phyloP scores from a whole-genome alignment of 2,329 filamentous ascomycete genomes.

The Allantophomopsis lycopodina region DNA sequence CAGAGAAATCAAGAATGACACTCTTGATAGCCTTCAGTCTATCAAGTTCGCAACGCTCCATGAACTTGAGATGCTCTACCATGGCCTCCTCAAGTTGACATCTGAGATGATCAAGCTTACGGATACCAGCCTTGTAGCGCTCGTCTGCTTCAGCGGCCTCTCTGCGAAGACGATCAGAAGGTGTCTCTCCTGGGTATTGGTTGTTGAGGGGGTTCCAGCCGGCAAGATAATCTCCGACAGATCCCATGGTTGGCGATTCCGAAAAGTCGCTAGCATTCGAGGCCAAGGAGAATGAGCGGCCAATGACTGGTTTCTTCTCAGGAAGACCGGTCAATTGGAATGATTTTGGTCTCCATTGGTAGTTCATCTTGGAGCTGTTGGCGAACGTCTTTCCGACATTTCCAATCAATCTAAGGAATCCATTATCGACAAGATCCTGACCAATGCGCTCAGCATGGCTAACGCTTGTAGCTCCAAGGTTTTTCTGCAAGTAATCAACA shows the following conservation, averaged over 20 bases:
- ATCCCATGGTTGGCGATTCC: constrained; percentile 73
- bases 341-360: constrained; percentile 89
- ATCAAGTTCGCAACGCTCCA: constrained; percentile 94
- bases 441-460: constrained; percentile 90
- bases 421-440: constrained; percentile 77
- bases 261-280: constrained; percentile 40
- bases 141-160: constrained; percentile 88
- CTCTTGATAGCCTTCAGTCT: constrained; percentile 96
- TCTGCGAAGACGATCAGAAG: constrained; percentile 69
- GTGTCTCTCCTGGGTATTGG: constrained; percentile 84
- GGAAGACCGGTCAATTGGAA: constrained; percentile 81
- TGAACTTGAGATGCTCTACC: constrained; percentile 81
- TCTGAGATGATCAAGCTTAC: constrained; percentile 76
- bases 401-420: constrained; percentile 80
- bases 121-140: constrained; percentile 77
- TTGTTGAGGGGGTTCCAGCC: constrained; percentile 92
- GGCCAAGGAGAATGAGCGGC: constrained; percentile 61
- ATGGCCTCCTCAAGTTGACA: constrained; percentile 96
- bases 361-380: constrained; percentile 94
- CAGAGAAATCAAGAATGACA: constrained; percentile 93
- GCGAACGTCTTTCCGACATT: constrained; percentile 93
- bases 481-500: constrained; percentile 83
- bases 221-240: constrained; percentile 77
- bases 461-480: constrained; percentile 72
- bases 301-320: constrained; percentile 67